A percentile compares a stretch with the other conserved stretches of the same genome.
phyloP scores from a whole-genome alignment of 2,329 filamentous ascomycete species.

The Cladosporium halotolerans region DNA sequence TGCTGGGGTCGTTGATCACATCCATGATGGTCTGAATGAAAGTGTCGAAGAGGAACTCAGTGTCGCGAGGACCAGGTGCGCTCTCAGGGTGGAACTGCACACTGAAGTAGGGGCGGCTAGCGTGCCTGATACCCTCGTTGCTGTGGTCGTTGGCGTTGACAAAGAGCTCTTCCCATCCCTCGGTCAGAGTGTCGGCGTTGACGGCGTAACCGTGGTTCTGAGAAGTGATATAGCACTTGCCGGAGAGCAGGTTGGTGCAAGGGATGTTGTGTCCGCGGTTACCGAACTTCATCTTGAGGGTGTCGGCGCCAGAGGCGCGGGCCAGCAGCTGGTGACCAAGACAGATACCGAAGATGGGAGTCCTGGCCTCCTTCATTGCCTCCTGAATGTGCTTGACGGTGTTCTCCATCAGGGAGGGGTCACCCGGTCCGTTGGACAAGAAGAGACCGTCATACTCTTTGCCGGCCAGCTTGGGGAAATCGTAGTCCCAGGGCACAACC shows the following conservation, averaged over 20 bases:
- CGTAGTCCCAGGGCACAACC: conserved; percentile 93
- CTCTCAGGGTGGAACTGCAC: conserved; percentile 99
- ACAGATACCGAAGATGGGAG: conserved; percentile 93
- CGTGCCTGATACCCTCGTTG: conserved; percentile 94
- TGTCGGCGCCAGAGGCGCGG: conserved; percentile 76
- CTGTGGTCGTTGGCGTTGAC: conserved; percentile 97
- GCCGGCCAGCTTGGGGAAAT: conserved; percentile 69
- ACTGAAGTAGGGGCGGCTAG: conserved; percentile 84
- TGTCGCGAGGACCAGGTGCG: conserved; percentile 89
- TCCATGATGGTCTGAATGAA: conserved; percentile 81
- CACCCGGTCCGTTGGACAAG: conserved; percentile 94
- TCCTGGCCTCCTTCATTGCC: conserved; percentile 70
- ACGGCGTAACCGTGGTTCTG: conserved; percentile 98
- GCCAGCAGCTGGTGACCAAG: conserved; percentile 90
- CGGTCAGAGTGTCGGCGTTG: conserved; percentile 66
- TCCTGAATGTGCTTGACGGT: conserved; percentile 75
- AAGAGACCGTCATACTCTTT: conserved; percentile 94
- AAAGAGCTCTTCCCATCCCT: conserved; percentile 87
- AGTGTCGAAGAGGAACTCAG: conserved; percentile 93
- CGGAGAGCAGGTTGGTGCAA: conserved; percentile 90
- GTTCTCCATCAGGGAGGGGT: conserved; percentile 74
- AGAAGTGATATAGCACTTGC: conserved; percentile 96
- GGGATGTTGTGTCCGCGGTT: conserved; percentile 98
- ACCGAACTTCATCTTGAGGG: conserved; percentile 97
- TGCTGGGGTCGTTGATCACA: conserved; percentile 59